Evolutionary conservation across 768 basidiomycete species (phyloP).

Genomic region (Phaeotremella skinneri): DNA sequence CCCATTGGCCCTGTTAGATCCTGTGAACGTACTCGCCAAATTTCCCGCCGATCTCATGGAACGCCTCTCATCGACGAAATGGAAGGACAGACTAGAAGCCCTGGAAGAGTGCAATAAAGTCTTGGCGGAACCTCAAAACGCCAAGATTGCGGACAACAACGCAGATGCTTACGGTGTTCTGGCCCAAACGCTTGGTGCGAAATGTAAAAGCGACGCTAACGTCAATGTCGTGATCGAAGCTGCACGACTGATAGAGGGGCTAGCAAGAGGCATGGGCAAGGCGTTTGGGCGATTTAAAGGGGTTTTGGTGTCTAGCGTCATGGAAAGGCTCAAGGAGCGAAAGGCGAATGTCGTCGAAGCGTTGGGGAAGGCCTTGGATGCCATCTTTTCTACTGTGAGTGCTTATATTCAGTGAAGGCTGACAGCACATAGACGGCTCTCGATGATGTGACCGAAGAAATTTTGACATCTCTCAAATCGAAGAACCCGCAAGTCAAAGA

Average conservation of each 20-base stretch:
- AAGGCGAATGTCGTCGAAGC: slow-evolving; percentile 87
- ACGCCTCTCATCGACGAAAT: slow-evolving; percentile 81
- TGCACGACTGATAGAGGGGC: slow-evolving; percentile 74
- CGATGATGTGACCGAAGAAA: slow-evolving; percentile 76
- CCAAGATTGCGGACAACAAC: slow-evolving; percentile 67
- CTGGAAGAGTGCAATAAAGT: slow-evolving; percentile 76
- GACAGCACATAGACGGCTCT: slow-evolving; percentile 68
- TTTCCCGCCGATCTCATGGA: slow-evolving; percentile 73
- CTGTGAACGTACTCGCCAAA: slow-evolving; percentile 71
- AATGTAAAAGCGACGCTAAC: slow-evolving; percentile 86
- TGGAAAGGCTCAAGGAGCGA: slow-evolving; percentile 90
- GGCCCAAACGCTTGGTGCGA: slow-evolving; percentile 68
- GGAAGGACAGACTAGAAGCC: slow-evolving; percentile 91
- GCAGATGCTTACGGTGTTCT: slow-evolving; percentile 73
- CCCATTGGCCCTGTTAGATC: slow-evolving; percentile 74
- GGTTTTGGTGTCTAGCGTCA: slow-evolving; percentile 67
- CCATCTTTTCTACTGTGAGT: slow-evolving; percentile 76
- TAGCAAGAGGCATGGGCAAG: slow-evolving; percentile 75
- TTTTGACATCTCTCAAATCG: slow-evolving; percentile 69
- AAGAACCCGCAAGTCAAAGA: slow-evolving; percentile 98
- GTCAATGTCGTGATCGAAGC: slow-evolving; percentile 91
- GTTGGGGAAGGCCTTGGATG: slow-evolving; percentile 82
- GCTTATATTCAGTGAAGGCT: not conserved
- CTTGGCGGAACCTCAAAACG: slow-evolving; percentile 58
- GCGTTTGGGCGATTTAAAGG: slow-evolving; percentile 74